phyloP scores from a whole-genome alignment of 2,329 filamentous ascomycete genomes.

The Fusarium sp. region DNA sequence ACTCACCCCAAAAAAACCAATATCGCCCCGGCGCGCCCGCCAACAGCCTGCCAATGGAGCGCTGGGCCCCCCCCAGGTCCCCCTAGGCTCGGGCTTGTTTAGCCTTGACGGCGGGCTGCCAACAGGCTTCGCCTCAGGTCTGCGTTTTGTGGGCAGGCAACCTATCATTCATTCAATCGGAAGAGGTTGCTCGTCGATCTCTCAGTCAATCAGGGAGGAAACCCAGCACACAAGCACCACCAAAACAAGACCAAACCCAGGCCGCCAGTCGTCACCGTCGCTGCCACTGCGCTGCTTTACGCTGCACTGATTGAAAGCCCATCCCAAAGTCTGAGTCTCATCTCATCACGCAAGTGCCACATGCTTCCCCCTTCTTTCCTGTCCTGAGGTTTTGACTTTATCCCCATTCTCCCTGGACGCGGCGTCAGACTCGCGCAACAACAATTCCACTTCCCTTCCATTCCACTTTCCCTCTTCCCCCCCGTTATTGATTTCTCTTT shows the following conservation, averaged over 20 bases:
- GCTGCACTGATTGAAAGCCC: slow-evolving; percentile 6
- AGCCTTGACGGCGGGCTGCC: slow-evolving; percentile 31
- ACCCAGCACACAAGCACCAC: slow-evolving; percentile 34
- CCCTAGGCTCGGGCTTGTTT: slow-evolving; percentile 27
- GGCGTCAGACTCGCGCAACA: slow-evolving; percentile 48
- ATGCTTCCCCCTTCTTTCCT: slow-evolving; percentile 34
- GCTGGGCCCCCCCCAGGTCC: slow-evolving; percentile 15
- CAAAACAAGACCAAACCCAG: slow-evolving; percentile 35
- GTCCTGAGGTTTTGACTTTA: slow-evolving; percentile 45
- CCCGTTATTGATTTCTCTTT: slow-evolving; percentile 40
- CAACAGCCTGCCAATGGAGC: slow-evolving; percentile 28
- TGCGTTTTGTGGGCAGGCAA: slow-evolving; percentile 38
- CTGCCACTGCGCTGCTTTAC: not conserved
- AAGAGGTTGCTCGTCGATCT: slow-evolving; percentile 22
- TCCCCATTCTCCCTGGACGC: slow-evolving; percentile 39
- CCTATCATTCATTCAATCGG: slow-evolving; percentile 42
- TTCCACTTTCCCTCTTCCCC: slow-evolving; percentile 39
- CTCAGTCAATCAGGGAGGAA: slow-evolving; percentile 43
- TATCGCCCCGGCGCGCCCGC: slow-evolving; percentile 35
- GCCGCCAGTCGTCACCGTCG: slow-evolving; percentile 25
- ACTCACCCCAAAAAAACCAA: slow-evolving; percentile 32
- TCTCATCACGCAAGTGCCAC: slow-evolving; percentile 36
- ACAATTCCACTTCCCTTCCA: slow-evolving; percentile 48
- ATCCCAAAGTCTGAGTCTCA: slow-evolving; percentile 1
- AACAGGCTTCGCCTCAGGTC: slow-evolving; percentile 46